Conservation (phyloP, 495 filamentous ascomycete species). For the Glutinoglossum americanum region DNA sequence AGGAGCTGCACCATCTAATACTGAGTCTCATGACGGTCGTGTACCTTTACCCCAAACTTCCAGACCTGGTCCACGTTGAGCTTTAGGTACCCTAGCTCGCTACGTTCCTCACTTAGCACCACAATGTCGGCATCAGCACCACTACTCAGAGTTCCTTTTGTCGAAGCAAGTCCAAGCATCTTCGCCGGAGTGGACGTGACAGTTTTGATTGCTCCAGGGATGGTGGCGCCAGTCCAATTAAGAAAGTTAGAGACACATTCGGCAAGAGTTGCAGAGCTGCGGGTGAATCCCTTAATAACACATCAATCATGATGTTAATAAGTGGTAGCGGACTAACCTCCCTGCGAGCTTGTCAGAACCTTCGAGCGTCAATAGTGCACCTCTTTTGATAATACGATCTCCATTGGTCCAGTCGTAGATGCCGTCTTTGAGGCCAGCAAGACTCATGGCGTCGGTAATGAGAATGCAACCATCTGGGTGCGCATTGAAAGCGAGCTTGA, state of each 20-base stretch:
- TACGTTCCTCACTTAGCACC: slow-evolving; percentile 34
- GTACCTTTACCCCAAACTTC: slow-evolving; percentile 40
- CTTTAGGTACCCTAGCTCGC: slow-evolving; percentile 20
- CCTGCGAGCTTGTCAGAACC: slow-evolving; percentile 54
- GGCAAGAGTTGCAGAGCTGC: slow-evolving; percentile 44
- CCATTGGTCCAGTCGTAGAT: slow-evolving; percentile 64
- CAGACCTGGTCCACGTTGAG: slow-evolving; percentile 52
- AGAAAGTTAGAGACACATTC: slow-evolving; percentile 69
- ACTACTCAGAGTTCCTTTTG: slow-evolving; percentile 43
- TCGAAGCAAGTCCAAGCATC: slow-evolving; percentile 42
- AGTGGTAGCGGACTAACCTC: slow-evolving; percentile 18
- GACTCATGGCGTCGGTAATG: slow-evolving; percentile 46
- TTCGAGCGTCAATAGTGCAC: slow-evolving; percentile 41
- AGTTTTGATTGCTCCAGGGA: slow-evolving; percentile 42
- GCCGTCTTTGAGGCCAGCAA: slow-evolving; percentile 51
- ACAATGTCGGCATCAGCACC: slow-evolving; percentile 68
- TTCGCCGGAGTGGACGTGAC: slow-evolving; percentile 53
- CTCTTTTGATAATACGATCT: slow-evolving; percentile 44
- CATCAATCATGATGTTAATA: neutral
- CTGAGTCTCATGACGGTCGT: slow-evolving; percentile 1
- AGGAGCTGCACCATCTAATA: neutral
- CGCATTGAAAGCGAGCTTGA: slow-evolving; percentile 39
- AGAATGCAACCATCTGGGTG: slow-evolving; percentile 42
- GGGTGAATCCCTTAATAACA: neutral
- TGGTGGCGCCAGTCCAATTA: slow-evolving; percentile 39